Percentiles rank a stretch among this genome's conserved stretches.
These are phyloP conservation scores for Backusella luteola DNA, from an alignment of 192 early-diverging fungal genomes.

Conservation along the genomic window DNA sequence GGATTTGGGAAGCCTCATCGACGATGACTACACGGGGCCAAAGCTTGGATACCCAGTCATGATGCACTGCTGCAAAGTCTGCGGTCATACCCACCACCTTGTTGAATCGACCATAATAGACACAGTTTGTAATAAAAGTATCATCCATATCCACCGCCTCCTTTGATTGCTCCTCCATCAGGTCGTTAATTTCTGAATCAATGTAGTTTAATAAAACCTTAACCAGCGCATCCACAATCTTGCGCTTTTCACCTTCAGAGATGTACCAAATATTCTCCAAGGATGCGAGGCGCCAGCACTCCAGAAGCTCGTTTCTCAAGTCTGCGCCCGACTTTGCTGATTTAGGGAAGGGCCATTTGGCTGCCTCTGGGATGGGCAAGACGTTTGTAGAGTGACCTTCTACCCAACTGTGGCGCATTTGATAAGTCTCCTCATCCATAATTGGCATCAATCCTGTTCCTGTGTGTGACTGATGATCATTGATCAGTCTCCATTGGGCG, in stretches of 20 bases:
- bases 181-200: slow-evolving; percentile 7
- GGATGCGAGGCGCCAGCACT: neutral
- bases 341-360: neutral
- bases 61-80: slow-evolving; percentile 25
- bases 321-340: neutral
- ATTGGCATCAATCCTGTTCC: slow-evolving; percentile 6
- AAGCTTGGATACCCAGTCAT: slow-evolving; percentile 12
- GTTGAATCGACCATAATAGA: slow-evolving; percentile 12
- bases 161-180: slow-evolving; percentile 6
- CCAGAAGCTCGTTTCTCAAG: neutral
- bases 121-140: neutral
- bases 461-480: neutral
- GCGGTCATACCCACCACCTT: slow-evolving; percentile 34
- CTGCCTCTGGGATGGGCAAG: neutral
- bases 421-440: neutral
- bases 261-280: neutral
- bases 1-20: slow-evolving; percentile 26
- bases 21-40: slow-evolving; percentile 22
- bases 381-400: neutral
- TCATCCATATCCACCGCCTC: neutral
- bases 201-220: neutral
- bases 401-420: neutral
- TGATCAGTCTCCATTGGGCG: neutral
- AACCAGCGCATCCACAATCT: neutral
- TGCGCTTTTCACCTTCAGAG: neutral